Evolutionary conservation across 306 rosid genomes (phyloP).

Genomic region (Malus sylvestris): DNA sequence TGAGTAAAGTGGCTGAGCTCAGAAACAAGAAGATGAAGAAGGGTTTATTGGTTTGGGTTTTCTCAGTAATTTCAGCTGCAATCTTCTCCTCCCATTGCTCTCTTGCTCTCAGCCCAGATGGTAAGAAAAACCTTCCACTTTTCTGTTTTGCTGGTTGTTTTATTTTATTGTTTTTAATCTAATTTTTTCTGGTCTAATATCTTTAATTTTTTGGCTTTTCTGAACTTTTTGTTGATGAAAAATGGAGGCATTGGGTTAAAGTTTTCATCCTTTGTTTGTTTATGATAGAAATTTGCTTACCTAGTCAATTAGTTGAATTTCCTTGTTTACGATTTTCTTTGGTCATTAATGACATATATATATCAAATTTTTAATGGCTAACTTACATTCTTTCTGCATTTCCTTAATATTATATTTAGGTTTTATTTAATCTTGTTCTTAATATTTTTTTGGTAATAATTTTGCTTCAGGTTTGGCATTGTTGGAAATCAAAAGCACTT

Average conservation of each 20-base stretch:
- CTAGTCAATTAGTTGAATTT: background rate
- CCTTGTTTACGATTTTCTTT: background rate
- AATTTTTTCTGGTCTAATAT: background rate
- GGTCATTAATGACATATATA: background rate
- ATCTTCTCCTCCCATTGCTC: constrained; percentile 29
- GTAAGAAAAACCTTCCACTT: constrained; percentile 24
- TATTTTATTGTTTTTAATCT: background rate
- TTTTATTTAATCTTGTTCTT: background rate
- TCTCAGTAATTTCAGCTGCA: constrained; percentile 26
- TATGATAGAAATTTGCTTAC: background rate
- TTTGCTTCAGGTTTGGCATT: constrained; percentile 53
- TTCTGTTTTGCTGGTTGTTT: background rate
- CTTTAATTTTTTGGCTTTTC: background rate
- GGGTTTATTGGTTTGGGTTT: constrained; percentile 30
- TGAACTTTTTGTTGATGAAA: background rate
- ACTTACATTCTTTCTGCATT: background rate
- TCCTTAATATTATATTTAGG: background rate
- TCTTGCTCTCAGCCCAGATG: constrained; percentile 72
- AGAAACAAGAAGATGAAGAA: constrained; percentile 27
- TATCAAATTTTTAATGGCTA: background rate
- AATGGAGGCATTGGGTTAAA: background rate
- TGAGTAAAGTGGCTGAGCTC: background rate
- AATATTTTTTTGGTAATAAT: background rate
- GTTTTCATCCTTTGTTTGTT: background rate
- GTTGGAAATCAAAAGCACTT: constrained; percentile 63